Conservation (phyloP, 305 asterid species). For the Fraxinus floribunda region DNA sequence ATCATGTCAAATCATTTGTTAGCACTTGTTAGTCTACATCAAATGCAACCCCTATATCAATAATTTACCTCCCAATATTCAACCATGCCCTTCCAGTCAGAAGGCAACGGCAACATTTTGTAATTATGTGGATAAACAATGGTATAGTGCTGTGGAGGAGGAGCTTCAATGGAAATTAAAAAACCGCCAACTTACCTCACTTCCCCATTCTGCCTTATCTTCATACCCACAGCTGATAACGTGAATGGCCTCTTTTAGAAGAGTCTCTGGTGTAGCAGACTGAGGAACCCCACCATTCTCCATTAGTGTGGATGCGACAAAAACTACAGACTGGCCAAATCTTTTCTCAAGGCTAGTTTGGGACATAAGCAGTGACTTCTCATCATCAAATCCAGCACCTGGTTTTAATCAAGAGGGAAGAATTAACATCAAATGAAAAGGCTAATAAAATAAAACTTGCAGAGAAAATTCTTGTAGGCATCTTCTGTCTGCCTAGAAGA, state of each 20-base stretch:
- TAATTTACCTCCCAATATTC: background rate
- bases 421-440: conserved; percentile 20
- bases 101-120: background rate
- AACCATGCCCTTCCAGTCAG: background rate
- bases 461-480: background rate
- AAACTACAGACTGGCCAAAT: conserved; percentile 93
- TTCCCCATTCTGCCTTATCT: conserved; percentile 98
- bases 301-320: conserved; percentile 94
- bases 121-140: background rate
- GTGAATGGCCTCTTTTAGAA: conserved; percentile 95
- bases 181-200: conserved; percentile 50
- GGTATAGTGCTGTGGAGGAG: background rate
- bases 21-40: background rate
- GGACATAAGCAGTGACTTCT: conserved; percentile 85
- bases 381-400: conserved; percentile 98
- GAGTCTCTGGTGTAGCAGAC: conserved; percentile 92
- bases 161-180: background rate
- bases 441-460: background rate
- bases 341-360: conserved; percentile 94
- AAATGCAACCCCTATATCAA: background rate
- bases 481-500: background rate
- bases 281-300: conserved; percentile 98
- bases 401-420: conserved; percentile 9
- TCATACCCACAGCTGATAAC: conserved; percentile 98
- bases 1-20: background rate